Evolutionary conservation across 176 grass and related monocot species (phyloP).

Genomic region (Melocanna baccifera): DNA sequence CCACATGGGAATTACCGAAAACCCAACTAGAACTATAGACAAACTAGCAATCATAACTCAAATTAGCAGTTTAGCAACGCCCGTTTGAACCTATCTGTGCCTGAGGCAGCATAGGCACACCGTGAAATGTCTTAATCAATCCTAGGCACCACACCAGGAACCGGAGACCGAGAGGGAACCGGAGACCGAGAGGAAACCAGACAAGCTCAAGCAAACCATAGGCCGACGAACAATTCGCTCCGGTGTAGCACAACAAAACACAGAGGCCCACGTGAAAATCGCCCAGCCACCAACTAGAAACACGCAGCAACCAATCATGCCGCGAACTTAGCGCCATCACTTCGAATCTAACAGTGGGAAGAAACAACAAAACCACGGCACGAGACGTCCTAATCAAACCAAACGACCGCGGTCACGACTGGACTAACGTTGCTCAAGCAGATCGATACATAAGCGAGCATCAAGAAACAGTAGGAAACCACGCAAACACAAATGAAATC

Average conservation of each 20-base stretch:
- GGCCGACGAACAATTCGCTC: not conserved
- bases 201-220: slow-evolving; percentile 1
- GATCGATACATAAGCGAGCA: not conserved
- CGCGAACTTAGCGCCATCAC: not conserved
- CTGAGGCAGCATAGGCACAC: not conserved
- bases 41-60: not conserved
- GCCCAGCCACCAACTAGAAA: slow-evolving; percentile 21
- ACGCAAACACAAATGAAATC: not conserved
- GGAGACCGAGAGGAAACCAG: not conserved
- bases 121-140: slow-evolving; percentile 1
- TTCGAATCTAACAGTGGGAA: not conserved
- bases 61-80: not conserved
- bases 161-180: not conserved
- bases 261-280: not conserved
- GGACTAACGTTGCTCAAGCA: not conserved
- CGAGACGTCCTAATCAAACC: slow-evolving; percentile 39
- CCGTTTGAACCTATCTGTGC: not conserved
- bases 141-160: not conserved
- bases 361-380: not conserved
- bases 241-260: not conserved
- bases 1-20: not conserved
- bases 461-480: not conserved
- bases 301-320: not conserved
- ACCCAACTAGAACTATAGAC: not conserved
- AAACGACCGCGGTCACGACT: slow-evolving; percentile 2